phyloP scores from a whole-genome alignment of 345 rosid species.

The Moricandia arvensis region DNA sequence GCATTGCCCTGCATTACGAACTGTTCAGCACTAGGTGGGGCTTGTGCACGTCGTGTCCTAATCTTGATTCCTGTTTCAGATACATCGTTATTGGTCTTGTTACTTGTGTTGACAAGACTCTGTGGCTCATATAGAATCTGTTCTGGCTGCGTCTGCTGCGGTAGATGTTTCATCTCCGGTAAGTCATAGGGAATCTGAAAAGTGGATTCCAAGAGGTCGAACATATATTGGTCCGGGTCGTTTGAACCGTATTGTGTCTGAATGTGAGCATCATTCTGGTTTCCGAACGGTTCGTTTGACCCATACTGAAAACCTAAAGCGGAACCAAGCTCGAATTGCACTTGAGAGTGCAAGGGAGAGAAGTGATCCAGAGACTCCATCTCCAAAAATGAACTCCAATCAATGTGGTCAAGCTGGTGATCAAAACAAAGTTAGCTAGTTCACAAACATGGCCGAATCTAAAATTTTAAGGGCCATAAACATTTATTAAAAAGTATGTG shows the following conservation, averaged over 20 bases:
- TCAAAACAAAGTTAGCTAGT: constrained; percentile 17
- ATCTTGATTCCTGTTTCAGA: constrained; percentile 49
- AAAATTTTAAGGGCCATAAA: no score
- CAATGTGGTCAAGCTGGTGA: constrained; percentile 38
- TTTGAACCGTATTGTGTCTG: constrained; percentile 34
- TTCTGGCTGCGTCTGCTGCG: constrained; percentile 7
- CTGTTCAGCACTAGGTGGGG: neutral
- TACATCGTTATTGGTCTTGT: constrained; percentile 20
- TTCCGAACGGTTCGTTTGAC: constrained; percentile 9
- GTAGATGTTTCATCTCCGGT: constrained; percentile 13
- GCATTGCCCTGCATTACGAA: constrained; percentile 54
- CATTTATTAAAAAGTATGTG: no score
- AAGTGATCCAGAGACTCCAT: constrained; percentile 40
- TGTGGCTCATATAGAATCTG: constrained; percentile 21
- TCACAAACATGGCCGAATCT: neutral
- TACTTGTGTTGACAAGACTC: constrained; percentile 10
- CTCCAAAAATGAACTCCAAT: constrained; percentile 32
- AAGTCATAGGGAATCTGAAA: constrained; percentile 39
- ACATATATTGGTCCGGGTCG: constrained; percentile 35
- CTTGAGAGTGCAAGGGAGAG: constrained; percentile 46
- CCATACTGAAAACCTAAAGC: constrained; percentile 33
- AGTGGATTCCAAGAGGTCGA: constrained; percentile 44
- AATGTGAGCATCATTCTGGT: neutral
- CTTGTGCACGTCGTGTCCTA: constrained; percentile 43
- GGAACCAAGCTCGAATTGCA: constrained; percentile 42